Evolutionary conservation across 2,329 filamentous ascomycete genomes (phyloP), one percentile per base, ranked within the genome.

Genomic region (Colletotrichum caudatum): DNA sequence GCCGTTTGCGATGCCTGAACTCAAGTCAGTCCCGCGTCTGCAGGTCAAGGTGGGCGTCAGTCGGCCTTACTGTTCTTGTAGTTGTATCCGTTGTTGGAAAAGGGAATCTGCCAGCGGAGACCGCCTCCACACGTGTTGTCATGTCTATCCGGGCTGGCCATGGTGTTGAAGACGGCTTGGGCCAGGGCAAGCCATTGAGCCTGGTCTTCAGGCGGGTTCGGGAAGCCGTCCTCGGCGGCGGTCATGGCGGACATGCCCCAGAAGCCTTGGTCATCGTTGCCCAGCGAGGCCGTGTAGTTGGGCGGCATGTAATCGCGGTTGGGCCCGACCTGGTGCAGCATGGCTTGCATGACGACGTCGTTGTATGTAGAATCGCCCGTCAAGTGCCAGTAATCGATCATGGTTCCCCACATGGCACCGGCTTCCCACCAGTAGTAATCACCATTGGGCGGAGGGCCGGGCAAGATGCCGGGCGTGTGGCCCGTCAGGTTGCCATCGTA

Each of bases 401-500:
- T 82, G 1, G 90, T 88, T 74, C 90, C 89, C 85, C 92, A 92
- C 81, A 94, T 84, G 12, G 90, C 89, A 65, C 90, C 89, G 4
- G 89, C 89, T 78, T 93, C 90, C 91, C 91, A 94, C 91, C 91
- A 94, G 84, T 93, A 93, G 78, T 91, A 92, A 73, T 87, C 84
- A 76, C 78, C 74, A 23, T 76, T 76, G 0, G 79, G 77, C 74
- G 88, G 88, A 66, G 88, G 88, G 0, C 87, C 88, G 0, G 88
- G 87, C 23, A 90, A 78, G 75, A 89, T 89, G 50, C 88, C 88
- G 9, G 88, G 87, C 16, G 84, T 86, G 76, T 83, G 80, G 65
- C 87, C 87, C 1, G 85, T 81, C 72, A 82, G 75, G 74, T 88
- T 86, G 69, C 86, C 86, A 33, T 84, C 79, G 78, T 88, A 89